These are phyloP conservation scores for Neopestalotiopsis clavispora DNA, from an alignment of 2,329 filamentous ascomycete genomes.

Conservation along the genomic window DNA sequence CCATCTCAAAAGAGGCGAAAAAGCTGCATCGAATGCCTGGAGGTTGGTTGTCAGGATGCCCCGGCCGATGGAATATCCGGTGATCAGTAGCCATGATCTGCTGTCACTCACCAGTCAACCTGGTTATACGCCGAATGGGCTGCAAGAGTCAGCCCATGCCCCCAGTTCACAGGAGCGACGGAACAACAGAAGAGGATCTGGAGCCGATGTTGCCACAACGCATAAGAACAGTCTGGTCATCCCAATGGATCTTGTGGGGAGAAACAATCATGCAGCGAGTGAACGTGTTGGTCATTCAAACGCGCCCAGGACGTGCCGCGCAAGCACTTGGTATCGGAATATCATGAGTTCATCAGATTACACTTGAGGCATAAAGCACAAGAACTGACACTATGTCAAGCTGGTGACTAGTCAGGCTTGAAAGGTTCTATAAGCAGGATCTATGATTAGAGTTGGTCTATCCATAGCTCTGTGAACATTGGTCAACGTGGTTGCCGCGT, in stretches of 20 bases:
- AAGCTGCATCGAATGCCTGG: background rate
- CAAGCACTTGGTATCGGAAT: background rate
- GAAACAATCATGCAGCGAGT: background rate
- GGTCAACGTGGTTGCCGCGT: background rate
- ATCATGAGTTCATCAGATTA: background rate
- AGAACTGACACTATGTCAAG: background rate
- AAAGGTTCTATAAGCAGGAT: background rate
- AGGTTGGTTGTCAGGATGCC: background rate
- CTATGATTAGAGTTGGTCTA: background rate
- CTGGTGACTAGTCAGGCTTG: background rate
- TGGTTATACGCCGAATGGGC: background rate
- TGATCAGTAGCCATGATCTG: slow-evolving; percentile 13
- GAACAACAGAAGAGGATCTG: background rate
- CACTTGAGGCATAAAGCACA: background rate
- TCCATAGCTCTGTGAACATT: background rate
- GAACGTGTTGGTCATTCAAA: background rate
- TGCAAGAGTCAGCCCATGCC: background rate
- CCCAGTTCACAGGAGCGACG: background rate
- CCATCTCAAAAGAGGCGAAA: background rate
- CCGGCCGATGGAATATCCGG: slow-evolving; percentile 8
- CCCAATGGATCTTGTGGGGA: background rate
- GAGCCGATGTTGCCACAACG: slow-evolving; percentile 3
- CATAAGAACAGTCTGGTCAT: background rate
- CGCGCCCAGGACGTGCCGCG: background rate
- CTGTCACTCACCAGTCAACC: background rate